Conservation (phyloP, 208 protist species). For the Phytomonas sp. region DNA sequence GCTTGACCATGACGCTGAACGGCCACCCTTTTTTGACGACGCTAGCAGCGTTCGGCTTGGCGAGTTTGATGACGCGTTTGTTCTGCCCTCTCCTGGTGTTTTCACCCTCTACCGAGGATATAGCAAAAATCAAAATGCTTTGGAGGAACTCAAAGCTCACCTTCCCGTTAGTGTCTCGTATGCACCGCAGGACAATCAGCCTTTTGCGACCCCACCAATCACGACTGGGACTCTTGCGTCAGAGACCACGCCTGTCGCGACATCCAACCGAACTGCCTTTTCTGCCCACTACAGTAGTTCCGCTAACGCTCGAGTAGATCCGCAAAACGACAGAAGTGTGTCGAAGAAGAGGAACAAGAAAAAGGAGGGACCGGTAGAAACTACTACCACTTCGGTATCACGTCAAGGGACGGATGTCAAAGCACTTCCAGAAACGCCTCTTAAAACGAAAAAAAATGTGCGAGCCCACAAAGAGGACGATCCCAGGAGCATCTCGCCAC, state of each 20-base stretch:
- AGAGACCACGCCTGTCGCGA: too few relatives aligned
- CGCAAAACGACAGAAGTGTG: neutral
- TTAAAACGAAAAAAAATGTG: neutral
- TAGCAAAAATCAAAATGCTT: neutral
- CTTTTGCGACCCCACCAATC: neutral
- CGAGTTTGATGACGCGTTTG: neutral
- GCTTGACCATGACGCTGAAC: constrained; percentile 51
- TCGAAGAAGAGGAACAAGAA: neutral
- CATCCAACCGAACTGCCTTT: neutral
- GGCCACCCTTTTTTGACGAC: neutral
- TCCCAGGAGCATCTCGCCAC: neutral
- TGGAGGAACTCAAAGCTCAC: neutral
- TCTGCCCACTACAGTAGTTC: neutral
- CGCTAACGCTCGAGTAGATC: neutral
- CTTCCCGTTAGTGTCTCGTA: neutral
- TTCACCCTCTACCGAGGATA: neutral
- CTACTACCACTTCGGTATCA: neutral
- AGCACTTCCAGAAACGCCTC: neutral
- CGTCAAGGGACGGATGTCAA: neutral
- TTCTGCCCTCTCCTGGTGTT: neutral
- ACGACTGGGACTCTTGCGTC: neutral
- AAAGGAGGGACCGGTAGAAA: neutral
- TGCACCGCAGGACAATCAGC: neutral
- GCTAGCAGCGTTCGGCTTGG: neutral
- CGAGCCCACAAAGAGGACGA: neutral